These are phyloP conservation scores for Lecanicillium sp. DNA, from an alignment of 2,329 filamentous ascomycete species.

Conservation along the genomic window DNA sequence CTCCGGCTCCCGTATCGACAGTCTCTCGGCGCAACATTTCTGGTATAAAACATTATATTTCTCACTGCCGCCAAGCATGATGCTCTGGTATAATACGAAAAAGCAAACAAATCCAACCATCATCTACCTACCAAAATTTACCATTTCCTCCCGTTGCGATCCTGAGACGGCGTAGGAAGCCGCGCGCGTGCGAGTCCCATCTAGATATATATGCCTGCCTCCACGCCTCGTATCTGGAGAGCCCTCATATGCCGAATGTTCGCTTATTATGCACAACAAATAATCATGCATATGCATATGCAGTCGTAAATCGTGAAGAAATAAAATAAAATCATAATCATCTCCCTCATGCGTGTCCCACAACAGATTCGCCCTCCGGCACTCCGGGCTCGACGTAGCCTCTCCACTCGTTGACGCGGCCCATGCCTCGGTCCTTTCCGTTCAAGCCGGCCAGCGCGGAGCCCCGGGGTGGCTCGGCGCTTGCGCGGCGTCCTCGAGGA, in stretches of 20 bases:
- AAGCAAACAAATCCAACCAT: not conserved
- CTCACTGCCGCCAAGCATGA: no score
- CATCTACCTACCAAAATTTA: no score
- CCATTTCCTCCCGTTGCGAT: no score
- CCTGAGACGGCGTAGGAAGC: no score
- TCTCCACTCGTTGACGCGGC: conserved; percentile 44
- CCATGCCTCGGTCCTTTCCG: conserved; percentile 38
- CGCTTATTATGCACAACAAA: not conserved
- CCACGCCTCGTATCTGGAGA: not conserved
- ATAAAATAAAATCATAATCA: not conserved
- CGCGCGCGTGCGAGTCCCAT: no score
- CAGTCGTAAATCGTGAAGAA: not conserved
- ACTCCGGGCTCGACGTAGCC: conserved; percentile 40
- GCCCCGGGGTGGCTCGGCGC: conserved; percentile 27
- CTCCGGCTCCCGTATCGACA: no score
- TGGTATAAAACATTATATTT: no score
- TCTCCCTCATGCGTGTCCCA: conserved; percentile 11
- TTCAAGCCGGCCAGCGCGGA: conserved; percentile 44
- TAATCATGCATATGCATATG: conserved; percentile 3
- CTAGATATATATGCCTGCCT: not conserved
- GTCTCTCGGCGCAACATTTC: no score
- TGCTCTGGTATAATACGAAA: no score
- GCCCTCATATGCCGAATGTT: not conserved
- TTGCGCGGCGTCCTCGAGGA: conserved; percentile 24
- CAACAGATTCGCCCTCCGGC: conserved; percentile 27